Evolutionary conservation across 2,329 filamentous ascomycete species (phyloP), one percentile per base, ranked within the genome.

Genomic region (Phaeoacremonium minimum): DNA sequence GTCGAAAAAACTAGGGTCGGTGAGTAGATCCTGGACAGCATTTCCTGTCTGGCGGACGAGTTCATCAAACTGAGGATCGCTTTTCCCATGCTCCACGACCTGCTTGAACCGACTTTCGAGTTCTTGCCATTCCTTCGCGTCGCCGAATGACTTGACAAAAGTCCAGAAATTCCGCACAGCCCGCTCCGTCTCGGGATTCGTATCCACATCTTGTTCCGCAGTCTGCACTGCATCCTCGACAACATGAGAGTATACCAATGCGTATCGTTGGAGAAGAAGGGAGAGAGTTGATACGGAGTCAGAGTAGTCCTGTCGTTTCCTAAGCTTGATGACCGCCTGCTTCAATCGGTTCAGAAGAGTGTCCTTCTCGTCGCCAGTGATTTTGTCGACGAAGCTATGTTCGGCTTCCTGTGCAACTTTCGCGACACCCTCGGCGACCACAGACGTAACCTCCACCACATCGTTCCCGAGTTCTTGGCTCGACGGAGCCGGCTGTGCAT

Each of bases 1-100:
- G 32, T 90, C 85, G 50, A 94, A 87, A 60, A 95, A 96, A 4
- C 82, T 75, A 0, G 91, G 90, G 43, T 96, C 85, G 0, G 81
- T 93, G 29, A 97, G 66, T 57, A 96, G 81, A 44, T 84, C 82
- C 52, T 95, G 84, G 5, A 95, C 60, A 4, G 85, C 77, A 37
- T 81, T 77, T 9, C 84, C 85, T 18, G 90, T 66, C 31, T 94
- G 79, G 15, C 72, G 72, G 54, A 94, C 77, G 17, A 95, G 64
- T 12, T 80, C 68, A 49, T 96, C 88, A 41, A 95, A 93, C 36
- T 93, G 80, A 0, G 86, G 85, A 48, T 95, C 87, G 20, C 79
- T 81, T 41, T 83, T 70, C 4, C 84, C 79, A 53, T 94, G 85
- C 31, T 80, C 74, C 52, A 94, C 62, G 28, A 96, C 74, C 32